A percentile compares a stretch with the other conserved stretches of the same genome.
phyloP scores from a whole-genome alignment of 768 basidiomycete genomes.

The Candolleomyces aberdarensis region DNA sequence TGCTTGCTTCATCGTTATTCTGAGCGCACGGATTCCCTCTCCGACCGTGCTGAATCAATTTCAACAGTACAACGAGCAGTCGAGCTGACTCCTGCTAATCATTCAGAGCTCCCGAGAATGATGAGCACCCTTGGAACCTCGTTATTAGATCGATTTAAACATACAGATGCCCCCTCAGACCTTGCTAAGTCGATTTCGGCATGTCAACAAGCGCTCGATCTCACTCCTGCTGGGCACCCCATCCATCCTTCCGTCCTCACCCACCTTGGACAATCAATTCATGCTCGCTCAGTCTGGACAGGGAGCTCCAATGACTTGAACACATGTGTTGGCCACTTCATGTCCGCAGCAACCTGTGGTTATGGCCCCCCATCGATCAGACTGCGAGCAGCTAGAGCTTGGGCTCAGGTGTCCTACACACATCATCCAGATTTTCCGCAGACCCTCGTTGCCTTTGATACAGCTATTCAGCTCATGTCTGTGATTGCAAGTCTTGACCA shows the following conservation, averaged over 20 bases:
- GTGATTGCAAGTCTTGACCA: constrained; percentile 3
- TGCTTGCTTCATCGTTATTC: neutral
- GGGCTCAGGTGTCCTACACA: neutral
- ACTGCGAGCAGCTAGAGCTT: constrained; percentile 5
- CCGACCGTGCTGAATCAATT: too few species aligned
- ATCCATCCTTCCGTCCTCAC: too few species aligned
- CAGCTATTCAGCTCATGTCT: neutral
- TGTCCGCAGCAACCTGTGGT: constrained; percentile 2
- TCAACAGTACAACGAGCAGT: too few species aligned
- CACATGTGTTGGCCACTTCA: neutral
- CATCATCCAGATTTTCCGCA: neutral
- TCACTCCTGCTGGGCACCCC: too few species aligned
- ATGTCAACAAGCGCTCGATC: too few species aligned
- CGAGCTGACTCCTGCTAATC: neutral
- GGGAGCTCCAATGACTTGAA: constrained; percentile 2
- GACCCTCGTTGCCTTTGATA: neutral
- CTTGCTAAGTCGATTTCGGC: constrained; percentile 7
- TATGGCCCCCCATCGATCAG: constrained; percentile 3
- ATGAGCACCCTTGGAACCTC: too few species aligned
- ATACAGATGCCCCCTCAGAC: constrained; percentile 16
- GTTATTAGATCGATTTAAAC: constrained; percentile 25
- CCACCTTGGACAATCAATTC: neutral
- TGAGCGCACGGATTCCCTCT: too few species aligned
- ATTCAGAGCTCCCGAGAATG: neutral
- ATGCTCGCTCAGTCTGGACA: neutral